Evolutionary conservation across 2,329 filamentous ascomycete genomes (phyloP), one percentile per base, ranked within the genome.

Genomic region (Leptographium wingfieldii): DNA sequence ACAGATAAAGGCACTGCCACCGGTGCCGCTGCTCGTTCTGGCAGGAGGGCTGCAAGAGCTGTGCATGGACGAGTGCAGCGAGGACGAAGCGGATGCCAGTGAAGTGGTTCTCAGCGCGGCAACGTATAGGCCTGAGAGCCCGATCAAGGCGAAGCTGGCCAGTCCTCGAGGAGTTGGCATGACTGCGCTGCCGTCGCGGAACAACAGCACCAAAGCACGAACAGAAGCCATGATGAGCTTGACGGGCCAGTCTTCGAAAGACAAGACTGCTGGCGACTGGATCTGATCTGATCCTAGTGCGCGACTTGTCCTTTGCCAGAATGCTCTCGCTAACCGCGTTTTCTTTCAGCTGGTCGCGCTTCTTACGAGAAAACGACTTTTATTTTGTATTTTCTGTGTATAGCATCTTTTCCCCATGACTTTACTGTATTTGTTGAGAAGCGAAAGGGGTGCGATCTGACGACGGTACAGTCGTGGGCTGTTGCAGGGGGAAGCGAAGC

Each of bases 141-240:
- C 61, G 11, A 69, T 67, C 11, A 73, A 69, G 60, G 25, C 67
- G n/a, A 76, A 71, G 63, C 66, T 76, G 14, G 70, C 73, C 5
- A 78, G 74, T 61, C 75, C 74, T 1, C 73, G 67, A 62, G 75
- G 74, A 0, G 75, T 76, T 25, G 75, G 75, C 35, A 76, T 76
- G 65, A 72, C 68, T 55, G 57, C 70, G 38, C 68, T 71, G 5
- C 57, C 43, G 9, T 56, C 67, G 16, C 68, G 66, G 54, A 61
- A 59, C 58, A 64, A 65, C 54, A 66, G 64, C 58, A 55, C 59
- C 7, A 3, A 52, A 57, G 12, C 14, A 40, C 38, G 38, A 16
- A 16, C 38, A 40, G 38, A 14, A 14, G 38, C 38, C 16, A 40
- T 40, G 38, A 16, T 16, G 38, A 40, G 14, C 12, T 14, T 16